phyloP scores from a whole-genome alignment of 1,284 basidiomycete species.

The Sanghuangporus sanghuang region DNA sequence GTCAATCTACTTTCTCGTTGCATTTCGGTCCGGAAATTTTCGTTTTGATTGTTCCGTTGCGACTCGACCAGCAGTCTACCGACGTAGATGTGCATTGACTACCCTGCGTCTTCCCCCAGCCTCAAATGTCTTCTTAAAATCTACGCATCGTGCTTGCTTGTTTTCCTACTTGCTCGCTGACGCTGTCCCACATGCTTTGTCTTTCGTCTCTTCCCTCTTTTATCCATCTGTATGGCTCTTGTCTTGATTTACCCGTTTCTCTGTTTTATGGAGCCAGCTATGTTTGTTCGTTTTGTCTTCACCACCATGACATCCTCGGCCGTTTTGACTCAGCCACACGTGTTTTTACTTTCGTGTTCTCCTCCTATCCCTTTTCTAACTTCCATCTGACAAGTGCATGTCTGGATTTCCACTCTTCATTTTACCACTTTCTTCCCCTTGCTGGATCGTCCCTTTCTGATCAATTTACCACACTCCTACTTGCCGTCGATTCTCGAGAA shows the following conservation, averaged over 20 bases:
- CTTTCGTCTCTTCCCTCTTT: not conserved
- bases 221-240: not conserved
- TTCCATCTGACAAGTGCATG: not conserved
- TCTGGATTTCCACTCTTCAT: not conserved
- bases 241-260: conserved; percentile 15
- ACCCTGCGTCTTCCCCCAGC: not conserved
- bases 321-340: no score
- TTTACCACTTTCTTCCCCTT: conserved; percentile 17
- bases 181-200: not conserved
- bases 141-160: not conserved
- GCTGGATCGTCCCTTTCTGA: no score
- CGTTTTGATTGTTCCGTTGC: not conserved
- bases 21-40: not conserved
- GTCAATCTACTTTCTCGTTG: not conserved
- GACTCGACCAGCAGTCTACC: not conserved
- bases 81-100: not conserved
- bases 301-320: not conserved
- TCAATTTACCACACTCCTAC: no score
- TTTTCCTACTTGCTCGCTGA: not conserved
- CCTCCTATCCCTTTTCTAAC: not conserved
- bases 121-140: not conserved
- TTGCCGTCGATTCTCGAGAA: no score
- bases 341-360: conserved; percentile 6
- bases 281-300: conserved; percentile 12
- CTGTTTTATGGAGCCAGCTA: conserved; percentile 6